Base-by-base conservation (phyloP, 2,329 filamentous ascomycete species). In the Aspergillus fischeri region DNA sequence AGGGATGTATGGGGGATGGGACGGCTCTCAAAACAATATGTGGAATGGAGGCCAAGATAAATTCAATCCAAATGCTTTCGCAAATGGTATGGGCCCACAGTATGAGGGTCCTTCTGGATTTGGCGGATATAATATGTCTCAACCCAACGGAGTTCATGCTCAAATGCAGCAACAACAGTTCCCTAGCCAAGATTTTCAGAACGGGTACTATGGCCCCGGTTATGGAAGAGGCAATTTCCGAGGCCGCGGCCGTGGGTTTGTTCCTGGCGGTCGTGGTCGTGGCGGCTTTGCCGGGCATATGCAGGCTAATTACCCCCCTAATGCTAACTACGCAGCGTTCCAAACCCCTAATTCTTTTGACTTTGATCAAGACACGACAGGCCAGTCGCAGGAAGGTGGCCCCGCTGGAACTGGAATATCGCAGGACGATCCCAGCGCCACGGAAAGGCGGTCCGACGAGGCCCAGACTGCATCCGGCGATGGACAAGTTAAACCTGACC, bases 41-140 rank as follows among this genome's bases (percentile, higher is more conserved):
- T 91, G 88, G 88, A 89, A 87, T 87, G 85, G 86, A 82, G 85
- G 86, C 82, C 87, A 89, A 88, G 88, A 90, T 90, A 91, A 90
- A 88, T 91, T 86, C 87, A 92, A 88, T 84, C 83, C 86, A 89
- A 91, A 86, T 89, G 86, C 86, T 84, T 83, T 78, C 71, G 72
- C 85, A 78, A 75, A 82, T 83, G 86, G 86, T 82, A 90, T 90
- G 84, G 86, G 86, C 82, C 86, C 87, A 89, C 88, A 90, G 80
- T 91, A 84, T 86, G 88, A 87, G 80, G 83, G 84, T 85, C 88
- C 89, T 82, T 82, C 86, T 82, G 87, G 86, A 80, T 90, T 83
- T 77, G 79, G 79, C 77, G 77, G 79, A 67, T 82, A 81, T 81
- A 83, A 87, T 87, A 87, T 89, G 84, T 80, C 87, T 81, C 84